A percentile compares a stretch with the other conserved stretches of the same genome.
These are phyloP conservation scores for Atractiella rhizophila DNA, from an alignment of 768 basidiomycete species.

Conservation along the genomic window DNA sequence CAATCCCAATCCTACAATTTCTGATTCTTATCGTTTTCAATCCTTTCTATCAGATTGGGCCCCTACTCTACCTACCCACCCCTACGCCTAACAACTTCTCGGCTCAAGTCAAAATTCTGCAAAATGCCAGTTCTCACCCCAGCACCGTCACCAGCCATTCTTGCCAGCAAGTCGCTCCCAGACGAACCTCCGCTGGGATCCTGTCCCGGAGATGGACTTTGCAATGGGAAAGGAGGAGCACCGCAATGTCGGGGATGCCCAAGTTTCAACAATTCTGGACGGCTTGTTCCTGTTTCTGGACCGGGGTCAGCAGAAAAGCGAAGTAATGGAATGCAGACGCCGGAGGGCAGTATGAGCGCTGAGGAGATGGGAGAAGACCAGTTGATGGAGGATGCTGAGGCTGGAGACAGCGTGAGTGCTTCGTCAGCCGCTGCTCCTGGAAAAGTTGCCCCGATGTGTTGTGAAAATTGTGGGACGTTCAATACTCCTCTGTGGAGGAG, in stretches of 20 bases:
- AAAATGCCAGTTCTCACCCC: too few relatives aligned
- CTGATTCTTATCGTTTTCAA: too few relatives aligned
- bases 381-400: background rate
- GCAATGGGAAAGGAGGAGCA: slow-evolving; percentile 89
- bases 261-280: slow-evolving; percentile 62
- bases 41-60: too few relatives aligned
- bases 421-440: background rate
- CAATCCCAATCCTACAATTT: too few relatives aligned
- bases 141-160: too few relatives aligned
- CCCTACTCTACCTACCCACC: too few relatives aligned
- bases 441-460: slow-evolving; percentile 12
- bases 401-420: background rate
- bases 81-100: too few relatives aligned
- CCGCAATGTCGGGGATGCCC: slow-evolving; percentile 85
- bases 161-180: too few relatives aligned
- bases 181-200: slow-evolving; percentile 27
- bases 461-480: slow-evolving; percentile 18
- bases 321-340: background rate
- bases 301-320: slow-evolving; percentile 11
- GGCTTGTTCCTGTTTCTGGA: slow-evolving; percentile 25
- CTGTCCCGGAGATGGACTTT: slow-evolving; percentile 95
- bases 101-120: too few relatives aligned
- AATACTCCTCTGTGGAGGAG: slow-evolving; percentile 28
- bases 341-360: slow-evolving; percentile 1
- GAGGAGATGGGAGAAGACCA: slow-evolving; percentile 5